Conservation (phyloP, 169 alveolate species). For the Amoebophrya sp. region DNA sequence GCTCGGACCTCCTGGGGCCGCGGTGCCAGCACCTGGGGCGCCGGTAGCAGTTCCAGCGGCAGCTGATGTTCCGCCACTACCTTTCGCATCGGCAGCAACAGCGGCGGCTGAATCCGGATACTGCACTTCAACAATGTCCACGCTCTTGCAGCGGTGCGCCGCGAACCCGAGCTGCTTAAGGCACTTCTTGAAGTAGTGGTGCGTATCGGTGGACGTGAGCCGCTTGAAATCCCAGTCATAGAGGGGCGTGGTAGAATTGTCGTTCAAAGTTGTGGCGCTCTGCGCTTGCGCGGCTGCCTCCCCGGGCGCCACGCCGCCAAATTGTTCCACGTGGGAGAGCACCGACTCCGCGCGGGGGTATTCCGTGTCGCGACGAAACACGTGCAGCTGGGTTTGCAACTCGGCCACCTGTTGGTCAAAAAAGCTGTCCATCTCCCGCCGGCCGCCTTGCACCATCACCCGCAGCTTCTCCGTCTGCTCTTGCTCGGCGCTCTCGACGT, state of each 20-base stretch:
- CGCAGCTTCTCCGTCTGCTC: not conserved
- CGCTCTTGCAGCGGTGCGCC: not conserved
- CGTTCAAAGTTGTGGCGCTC: not conserved
- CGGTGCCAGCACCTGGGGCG: too few relatives aligned
- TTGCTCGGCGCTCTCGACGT: not conserved
- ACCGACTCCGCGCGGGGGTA: not conserved
- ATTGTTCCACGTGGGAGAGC: not conserved
- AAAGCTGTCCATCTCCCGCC: not conserved
- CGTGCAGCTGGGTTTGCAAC: not conserved
- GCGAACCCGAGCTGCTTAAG: not conserved
- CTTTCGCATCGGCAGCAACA: not conserved
- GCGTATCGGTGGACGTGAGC: not conserved
- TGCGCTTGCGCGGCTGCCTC: not conserved
- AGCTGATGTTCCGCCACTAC: not conserved
- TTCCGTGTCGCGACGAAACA: not conserved
- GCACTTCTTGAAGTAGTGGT: not conserved
- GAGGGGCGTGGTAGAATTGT: not conserved
- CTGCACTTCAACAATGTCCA: not conserved
- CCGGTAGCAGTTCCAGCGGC: not conserved
- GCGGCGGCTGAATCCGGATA: not conserved
- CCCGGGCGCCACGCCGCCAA: not conserved
- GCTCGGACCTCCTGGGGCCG: too few relatives aligned
- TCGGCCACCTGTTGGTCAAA: not conserved
- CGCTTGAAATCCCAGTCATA: not conserved
- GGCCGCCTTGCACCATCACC: not conserved